Evolutionary conservation across 2,329 filamentous ascomycete genomes (phyloP), one percentile per base, ranked within the genome.

Genomic region (Colletotrichum scovillei): DNA sequence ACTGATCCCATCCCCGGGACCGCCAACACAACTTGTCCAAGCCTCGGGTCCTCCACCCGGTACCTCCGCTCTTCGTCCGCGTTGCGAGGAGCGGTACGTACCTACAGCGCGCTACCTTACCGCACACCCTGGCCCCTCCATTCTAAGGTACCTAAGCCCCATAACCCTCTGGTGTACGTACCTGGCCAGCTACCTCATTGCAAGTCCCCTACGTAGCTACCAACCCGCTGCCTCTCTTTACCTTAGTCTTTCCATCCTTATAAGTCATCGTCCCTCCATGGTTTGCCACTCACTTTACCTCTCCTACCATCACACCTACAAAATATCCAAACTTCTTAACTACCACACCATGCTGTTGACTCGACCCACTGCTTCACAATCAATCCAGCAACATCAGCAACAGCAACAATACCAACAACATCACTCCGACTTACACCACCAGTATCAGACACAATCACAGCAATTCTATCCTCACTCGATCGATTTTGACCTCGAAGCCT

Each of bases 331-430:
- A 42, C 56, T 67, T 56, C 24, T 46, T 32, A 42, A 59, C 8
- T 46, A 53, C 26, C 69, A 72, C 72, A 74, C 19, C 57, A 74
- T 74, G 72, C 69, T 74, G 63, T 72, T 74, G 63, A 72, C 42
- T 63, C 63, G 38, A 67, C 69, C 69, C 11, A 60, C n/a, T 32
- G 67, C 67, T 67, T 28, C 57, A n/a, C 55, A 74, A 62, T 62
- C 60, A 42, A 32, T 63, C 6, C 71, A 74, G 52, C 67, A 71
- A 57, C 62, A 66, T 7, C 71, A 74, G 57, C 67, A 71, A 57
- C 62, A 71, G 28, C 67, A 73, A 30, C 30, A 46, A 7, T 35
- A 59, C 32, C 46, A 68, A n/a, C 42, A 14, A n/a, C 32, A 26
- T 49, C 9, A 49, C 19, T 55, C 16, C 26, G 62, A 74, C 38